Percentiles rank a stretch among this genome's conserved stretches.
These are phyloP conservation scores for Ajuga chamaepitys DNA, from an alignment of 257 asterid genomes.

Conservation along the genomic window DNA sequence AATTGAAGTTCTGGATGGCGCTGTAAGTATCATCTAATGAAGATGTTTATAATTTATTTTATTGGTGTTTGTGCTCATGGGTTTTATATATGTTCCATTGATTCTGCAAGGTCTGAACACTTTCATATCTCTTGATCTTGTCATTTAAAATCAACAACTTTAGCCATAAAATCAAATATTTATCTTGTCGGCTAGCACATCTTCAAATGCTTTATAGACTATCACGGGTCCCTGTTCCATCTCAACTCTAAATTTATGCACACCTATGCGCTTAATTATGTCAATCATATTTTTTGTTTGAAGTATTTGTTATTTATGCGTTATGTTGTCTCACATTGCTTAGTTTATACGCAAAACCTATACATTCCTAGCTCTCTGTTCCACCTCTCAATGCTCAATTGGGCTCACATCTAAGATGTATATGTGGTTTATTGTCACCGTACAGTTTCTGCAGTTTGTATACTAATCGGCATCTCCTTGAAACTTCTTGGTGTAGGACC, in stretches of 20 bases:
- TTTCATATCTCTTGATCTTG: background rate
- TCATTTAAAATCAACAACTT: background rate
- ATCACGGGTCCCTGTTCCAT: background rate
- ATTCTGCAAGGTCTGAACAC: background rate
- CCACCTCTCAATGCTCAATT: background rate
- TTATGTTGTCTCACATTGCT: no score
- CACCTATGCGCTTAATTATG: no score
- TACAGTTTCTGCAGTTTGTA: background rate
- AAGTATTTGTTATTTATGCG: no score
- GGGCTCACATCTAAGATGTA: background rate
- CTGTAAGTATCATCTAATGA: slow-evolving; percentile 37
- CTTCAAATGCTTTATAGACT: background rate
- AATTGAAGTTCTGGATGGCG: slow-evolving; percentile 53
- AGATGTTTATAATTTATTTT: background rate
- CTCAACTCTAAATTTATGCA: background rate
- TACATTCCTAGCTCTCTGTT: background rate
- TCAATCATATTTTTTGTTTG: no score
- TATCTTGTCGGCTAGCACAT: background rate
- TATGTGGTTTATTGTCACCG: background rate
- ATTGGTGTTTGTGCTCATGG: background rate
- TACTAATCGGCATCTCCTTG: background rate
- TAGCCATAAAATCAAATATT: background rate
- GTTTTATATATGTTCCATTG: background rate
- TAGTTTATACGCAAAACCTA: background rate
- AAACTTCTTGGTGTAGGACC: slow-evolving; percentile 36